Conservation (phyloP, 192 early-diverging fungal genomes). For the Umbelopsis sp. region DNA sequence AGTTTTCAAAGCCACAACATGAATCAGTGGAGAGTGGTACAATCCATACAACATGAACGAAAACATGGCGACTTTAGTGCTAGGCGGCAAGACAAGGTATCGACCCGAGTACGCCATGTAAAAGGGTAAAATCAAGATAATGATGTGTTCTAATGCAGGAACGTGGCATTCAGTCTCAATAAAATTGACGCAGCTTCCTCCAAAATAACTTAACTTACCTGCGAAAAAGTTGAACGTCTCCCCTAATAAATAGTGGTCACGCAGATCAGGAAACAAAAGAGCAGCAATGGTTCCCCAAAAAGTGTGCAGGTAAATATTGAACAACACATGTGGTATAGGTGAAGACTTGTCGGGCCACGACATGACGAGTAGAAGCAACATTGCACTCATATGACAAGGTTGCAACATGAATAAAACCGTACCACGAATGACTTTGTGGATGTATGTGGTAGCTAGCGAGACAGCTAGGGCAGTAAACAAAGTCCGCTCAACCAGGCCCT, state of each 20-base stretch:
- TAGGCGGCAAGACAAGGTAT: slow-evolving; percentile 51
- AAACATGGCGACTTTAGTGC: slow-evolving; percentile 45
- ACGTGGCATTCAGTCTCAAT: neutral
- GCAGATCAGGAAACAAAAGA: slow-evolving; percentile 50
- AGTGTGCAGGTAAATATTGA: slow-evolving; percentile 61
- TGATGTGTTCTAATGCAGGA: slow-evolving; percentile 44
- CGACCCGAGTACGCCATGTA: slow-evolving; percentile 57
- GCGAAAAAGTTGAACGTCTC: slow-evolving; percentile 56
- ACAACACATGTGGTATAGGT: slow-evolving; percentile 36
- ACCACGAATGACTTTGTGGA: slow-evolving; percentile 45
- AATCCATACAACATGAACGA: slow-evolving; percentile 53
- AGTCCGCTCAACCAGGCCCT: slow-evolving; percentile 31
- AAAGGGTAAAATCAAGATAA: slow-evolving; percentile 45
- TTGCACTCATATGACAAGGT: slow-evolving; percentile 58
- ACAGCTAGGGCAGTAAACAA: slow-evolving; percentile 33
- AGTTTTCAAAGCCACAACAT: slow-evolving; percentile 42
- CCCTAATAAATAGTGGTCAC: slow-evolving; percentile 46
- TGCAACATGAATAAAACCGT: slow-evolving; percentile 53
- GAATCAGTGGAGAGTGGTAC: slow-evolving; percentile 52
- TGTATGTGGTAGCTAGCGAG: slow-evolving; percentile 41
- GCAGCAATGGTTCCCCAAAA: slow-evolving; percentile 58
- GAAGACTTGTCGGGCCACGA: slow-evolving; percentile 43
- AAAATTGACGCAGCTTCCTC: too few species aligned
- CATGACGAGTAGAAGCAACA: slow-evolving; percentile 45
- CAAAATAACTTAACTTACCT: too few species aligned